Percentiles rank a stretch among this genome's conserved stretches.
phyloP scores from a whole-genome alignment of 176 grass and related monocot genomes.

The Tillandsia fasciculata region DNA sequence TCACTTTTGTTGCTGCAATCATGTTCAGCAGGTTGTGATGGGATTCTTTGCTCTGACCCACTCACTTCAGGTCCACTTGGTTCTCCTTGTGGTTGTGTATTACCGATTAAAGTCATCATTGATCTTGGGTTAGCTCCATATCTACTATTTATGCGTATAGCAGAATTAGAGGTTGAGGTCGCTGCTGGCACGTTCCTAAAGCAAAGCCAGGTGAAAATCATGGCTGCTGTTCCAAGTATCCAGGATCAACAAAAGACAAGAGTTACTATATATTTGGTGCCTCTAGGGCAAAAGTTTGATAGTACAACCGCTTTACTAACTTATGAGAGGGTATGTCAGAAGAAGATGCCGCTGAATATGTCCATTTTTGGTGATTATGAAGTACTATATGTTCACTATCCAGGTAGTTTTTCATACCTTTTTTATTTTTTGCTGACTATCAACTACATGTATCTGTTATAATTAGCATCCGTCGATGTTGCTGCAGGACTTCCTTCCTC shows the following conservation, averaged over 20 bases:
- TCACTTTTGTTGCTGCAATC: neutral
- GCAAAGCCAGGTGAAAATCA: slow-evolving; percentile 98
- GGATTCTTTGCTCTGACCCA: slow-evolving; percentile 49
- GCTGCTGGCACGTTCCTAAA: slow-evolving; percentile 89
- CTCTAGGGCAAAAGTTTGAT: slow-evolving; percentile 85
- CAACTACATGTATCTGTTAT: slow-evolving; percentile 4
- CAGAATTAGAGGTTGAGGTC: slow-evolving; percentile 81
- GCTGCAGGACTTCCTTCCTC: slow-evolving; percentile 51
- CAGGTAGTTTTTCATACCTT: slow-evolving; percentile 44
- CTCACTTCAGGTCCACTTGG: slow-evolving; percentile 58
- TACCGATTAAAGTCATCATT: slow-evolving; percentile 56
- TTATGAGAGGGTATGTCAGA: slow-evolving; percentile 73
- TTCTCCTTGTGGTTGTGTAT: slow-evolving; percentile 82
- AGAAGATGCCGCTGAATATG: slow-evolving; percentile 56
- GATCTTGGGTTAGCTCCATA: slow-evolving; percentile 71
- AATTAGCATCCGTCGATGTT: slow-evolving; percentile 10
- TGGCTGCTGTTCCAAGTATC: slow-evolving; percentile 75
- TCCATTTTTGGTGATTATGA: slow-evolving; percentile 75
- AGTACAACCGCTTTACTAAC: slow-evolving; percentile 55
- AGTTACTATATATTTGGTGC: slow-evolving; percentile 86
- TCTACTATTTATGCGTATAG: slow-evolving; percentile 72
- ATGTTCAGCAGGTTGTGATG: slow-evolving; percentile 63
- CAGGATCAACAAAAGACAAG: slow-evolving; percentile 74
- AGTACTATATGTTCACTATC: slow-evolving; percentile 72
- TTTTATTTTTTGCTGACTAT: slow-evolving; percentile 1